Conservation (phyloP, 2,329 filamentous ascomycete genomes). For the Clonostachys solani region DNA sequence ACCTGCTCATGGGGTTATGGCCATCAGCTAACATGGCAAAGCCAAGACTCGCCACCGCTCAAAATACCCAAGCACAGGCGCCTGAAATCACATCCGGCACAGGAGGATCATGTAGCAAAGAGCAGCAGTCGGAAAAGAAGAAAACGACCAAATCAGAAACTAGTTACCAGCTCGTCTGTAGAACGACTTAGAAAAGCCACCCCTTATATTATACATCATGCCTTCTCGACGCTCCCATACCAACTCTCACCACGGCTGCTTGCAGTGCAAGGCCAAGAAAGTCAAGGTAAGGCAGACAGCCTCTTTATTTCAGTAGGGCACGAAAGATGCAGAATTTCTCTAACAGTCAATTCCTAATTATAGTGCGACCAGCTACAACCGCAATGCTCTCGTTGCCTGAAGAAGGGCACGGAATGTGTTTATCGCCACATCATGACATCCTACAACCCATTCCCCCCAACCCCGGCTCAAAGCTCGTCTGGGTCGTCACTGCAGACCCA, state of each 20-base stretch:
- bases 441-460: slow-evolving; percentile 5
- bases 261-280: slow-evolving; percentile 7
- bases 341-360: not conserved
- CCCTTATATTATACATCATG: slow-evolving; percentile 1
- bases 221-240: slow-evolving; percentile 6
- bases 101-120: too few species aligned
- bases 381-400: slow-evolving; percentile 4
- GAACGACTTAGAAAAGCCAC: too few species aligned
- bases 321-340: not conserved
- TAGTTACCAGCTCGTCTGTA: too few species aligned
- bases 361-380: slow-evolving; percentile 7
- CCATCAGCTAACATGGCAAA: too few species aligned
- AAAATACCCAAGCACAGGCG: too few species aligned
- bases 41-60: too few species aligned
- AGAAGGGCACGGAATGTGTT: slow-evolving; percentile 2
- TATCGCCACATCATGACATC: slow-evolving; percentile 6
- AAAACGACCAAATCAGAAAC: too few species aligned
- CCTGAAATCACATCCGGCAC: too few species aligned
- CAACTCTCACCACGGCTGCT: slow-evolving; percentile 8
- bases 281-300: slow-evolving; percentile 4
- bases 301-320: not conserved
- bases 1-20: too few species aligned
- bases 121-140: too few species aligned
- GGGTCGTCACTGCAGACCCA: too few species aligned
- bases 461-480: too few species aligned